A percentile compares a stretch with the other conserved stretches of the same genome.
These are phyloP conservation scores for Somion occarium DNA, from an alignment of 1,284 basidiomycete species.

Conservation along the genomic window DNA sequence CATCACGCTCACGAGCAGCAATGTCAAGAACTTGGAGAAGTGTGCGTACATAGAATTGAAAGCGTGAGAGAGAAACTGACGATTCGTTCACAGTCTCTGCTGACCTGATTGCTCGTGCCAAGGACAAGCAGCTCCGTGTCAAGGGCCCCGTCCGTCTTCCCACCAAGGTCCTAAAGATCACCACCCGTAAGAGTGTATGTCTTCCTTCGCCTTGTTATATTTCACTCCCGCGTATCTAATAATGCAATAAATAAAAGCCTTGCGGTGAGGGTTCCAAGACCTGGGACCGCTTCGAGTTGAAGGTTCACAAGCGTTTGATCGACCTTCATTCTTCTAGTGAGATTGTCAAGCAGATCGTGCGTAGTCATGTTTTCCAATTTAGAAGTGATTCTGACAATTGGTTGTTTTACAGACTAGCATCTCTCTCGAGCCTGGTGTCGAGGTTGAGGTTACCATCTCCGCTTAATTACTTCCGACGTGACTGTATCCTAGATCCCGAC, in stretches of 20 bases:
- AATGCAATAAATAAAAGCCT: conserved; percentile 49
- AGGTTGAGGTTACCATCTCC: conserved; percentile 99
- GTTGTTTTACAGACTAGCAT: conserved; percentile 77
- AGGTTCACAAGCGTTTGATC: conserved; percentile 99
- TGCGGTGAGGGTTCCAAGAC: conserved; percentile 99
- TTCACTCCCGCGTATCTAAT: background rate
- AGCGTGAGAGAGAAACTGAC: background rate
- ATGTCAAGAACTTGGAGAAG: conserved; percentile 98
- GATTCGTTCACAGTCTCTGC: conserved; percentile 59
- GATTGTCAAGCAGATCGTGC: conserved; percentile 99
- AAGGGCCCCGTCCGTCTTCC: conserved; percentile 99
- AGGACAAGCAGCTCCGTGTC: conserved; percentile 99
- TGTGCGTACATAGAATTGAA: conserved; percentile 46
- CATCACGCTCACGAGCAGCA: conserved; percentile 97
- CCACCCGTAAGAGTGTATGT: conserved; percentile 94
- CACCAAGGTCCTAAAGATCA: conserved; percentile 98
- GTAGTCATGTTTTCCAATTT: no score
- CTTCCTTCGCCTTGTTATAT: background rate
- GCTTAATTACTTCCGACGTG: conserved; percentile 27
- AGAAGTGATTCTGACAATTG: background rate
- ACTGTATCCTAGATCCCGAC: no score
- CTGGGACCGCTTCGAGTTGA: conserved; percentile 99
- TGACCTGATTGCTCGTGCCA: conserved; percentile 97
- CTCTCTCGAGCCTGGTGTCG: conserved; percentile 97
- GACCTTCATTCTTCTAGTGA: conserved; percentile 98